Evolutionary conservation across 1,139 yeast genomes (phyloP).

Genomic region (Ashbya aceris): DNA sequence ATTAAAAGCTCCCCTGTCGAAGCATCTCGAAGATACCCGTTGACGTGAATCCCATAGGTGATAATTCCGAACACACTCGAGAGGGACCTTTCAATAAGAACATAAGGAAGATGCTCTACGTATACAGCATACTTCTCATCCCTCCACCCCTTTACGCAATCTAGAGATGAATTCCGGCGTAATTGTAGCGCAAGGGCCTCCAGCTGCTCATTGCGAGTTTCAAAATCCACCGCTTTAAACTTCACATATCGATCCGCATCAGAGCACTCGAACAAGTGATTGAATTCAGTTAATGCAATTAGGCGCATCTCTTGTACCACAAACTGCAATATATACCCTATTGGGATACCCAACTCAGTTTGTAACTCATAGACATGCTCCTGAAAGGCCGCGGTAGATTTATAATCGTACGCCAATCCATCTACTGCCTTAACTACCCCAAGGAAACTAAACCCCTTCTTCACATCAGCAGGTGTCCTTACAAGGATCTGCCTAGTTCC

Average conservation of each 20-base stretch:
- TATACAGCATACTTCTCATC: slow-evolving; percentile 71
- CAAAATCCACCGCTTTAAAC: slow-evolving; percentile 15
- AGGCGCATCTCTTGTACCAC: slow-evolving; percentile 17
- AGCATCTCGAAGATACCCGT: slow-evolving; percentile 55
- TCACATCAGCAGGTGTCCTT: slow-evolving; percentile 21
- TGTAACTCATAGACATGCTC: slow-evolving; percentile 18
- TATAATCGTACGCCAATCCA: slow-evolving; percentile 20
- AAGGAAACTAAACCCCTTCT: slow-evolving; percentile 18
- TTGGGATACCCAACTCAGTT: slow-evolving; percentile 17
- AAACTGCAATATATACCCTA: slow-evolving; percentile 24
- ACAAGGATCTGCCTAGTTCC: slow-evolving; percentile 16
- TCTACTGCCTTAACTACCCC: slow-evolving; percentile 24
- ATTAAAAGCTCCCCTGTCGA: slow-evolving; percentile 40
- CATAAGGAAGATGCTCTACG: slow-evolving; percentile 50
- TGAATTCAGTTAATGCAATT: slow-evolving; percentile 9
- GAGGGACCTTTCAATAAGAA: slow-evolving; percentile 69
- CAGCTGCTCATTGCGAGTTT: slow-evolving; percentile 19
- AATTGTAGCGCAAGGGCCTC: slow-evolving; percentile 16
- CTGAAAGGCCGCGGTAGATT: slow-evolving; percentile 13
- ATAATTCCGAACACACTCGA: slow-evolving; percentile 75
- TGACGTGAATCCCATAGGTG: slow-evolving; percentile 83
- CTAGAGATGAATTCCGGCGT: slow-evolving; percentile 14
- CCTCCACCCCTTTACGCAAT: slow-evolving; percentile 67
- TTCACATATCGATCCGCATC: slow-evolving; percentile 8
- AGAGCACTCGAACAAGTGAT: slow-evolving; percentile 12